A percentile compares a stretch with the other conserved stretches of the same genome.
Conservation (phyloP, 495 filamentous ascomycete species). For the Penicillium ucsense region DNA sequence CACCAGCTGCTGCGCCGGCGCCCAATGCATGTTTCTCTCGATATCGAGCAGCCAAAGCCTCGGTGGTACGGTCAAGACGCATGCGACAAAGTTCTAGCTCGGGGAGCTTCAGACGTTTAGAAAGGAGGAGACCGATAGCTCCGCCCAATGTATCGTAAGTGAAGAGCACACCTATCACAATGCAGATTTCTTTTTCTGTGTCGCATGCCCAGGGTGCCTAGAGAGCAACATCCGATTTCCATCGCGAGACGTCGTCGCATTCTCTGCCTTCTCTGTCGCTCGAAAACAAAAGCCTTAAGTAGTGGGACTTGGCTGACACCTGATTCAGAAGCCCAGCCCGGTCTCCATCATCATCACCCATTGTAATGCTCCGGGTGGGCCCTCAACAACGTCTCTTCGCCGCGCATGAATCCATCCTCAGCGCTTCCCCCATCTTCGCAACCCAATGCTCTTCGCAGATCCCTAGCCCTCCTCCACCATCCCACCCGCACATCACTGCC, state of each 20-base stretch:
- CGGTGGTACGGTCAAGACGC: slow-evolving; percentile 6
- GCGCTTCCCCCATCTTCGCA: slow-evolving; percentile 67
- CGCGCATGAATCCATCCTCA: slow-evolving; percentile 78
- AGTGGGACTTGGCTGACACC: not conserved
- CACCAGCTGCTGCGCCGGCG: slow-evolving; percentile 13
- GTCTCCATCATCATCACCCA: slow-evolving; percentile 49
- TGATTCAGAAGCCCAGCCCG: slow-evolving; percentile 28
- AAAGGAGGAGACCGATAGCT: slow-evolving; percentile 9
- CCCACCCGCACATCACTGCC: slow-evolving; percentile 8
- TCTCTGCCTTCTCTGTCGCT: not conserved
- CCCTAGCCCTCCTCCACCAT: slow-evolving; percentile 8
- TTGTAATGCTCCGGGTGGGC: slow-evolving; percentile 74
- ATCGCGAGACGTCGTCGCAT: not conserved
- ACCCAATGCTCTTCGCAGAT: slow-evolving; percentile 13
- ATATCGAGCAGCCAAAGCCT: slow-evolving; percentile 37
- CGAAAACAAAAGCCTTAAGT: no score
- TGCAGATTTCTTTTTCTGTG: not conserved
- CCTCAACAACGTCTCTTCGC: slow-evolving; percentile 75
- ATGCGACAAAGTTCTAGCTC: slow-evolving; percentile 15
- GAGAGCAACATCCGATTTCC: not conserved
- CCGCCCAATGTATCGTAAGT: slow-evolving; percentile 35
- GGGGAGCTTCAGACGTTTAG: slow-evolving; percentile 20
- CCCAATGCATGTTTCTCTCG: slow-evolving; percentile 29
- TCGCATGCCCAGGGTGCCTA: no score
- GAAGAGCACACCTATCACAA: not conserved